These are phyloP conservation scores for Cucumis hystrix DNA, from an alignment of 306 rosid genomes.

Conservation along the genomic window DNA sequence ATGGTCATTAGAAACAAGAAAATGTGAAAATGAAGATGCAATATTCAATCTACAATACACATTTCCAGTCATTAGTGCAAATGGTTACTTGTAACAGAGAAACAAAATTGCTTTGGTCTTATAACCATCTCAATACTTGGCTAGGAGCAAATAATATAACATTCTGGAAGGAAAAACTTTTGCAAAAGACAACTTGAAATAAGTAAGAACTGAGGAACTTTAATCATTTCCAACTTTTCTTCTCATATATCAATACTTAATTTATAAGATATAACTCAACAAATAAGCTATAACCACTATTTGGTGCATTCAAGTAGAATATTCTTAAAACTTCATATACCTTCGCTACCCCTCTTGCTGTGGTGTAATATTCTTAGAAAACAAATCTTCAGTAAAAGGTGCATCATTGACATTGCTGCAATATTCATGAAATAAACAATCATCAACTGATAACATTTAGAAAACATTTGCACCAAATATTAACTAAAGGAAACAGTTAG, in stretches of 20 bases:
- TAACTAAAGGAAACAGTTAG: no score
- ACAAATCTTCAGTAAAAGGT: no score
- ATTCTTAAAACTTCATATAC: no score
- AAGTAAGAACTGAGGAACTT: neutral
- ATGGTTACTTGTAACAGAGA: neutral
- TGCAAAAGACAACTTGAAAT: neutral
- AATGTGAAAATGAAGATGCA: neutral
- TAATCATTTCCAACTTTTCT: neutral
- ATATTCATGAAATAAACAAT: no score
- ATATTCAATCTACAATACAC: neutral
- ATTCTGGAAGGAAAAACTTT: neutral
- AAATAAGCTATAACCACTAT: neutral
- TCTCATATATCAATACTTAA: neutral
- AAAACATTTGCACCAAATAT: no score
- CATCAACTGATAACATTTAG: no score
- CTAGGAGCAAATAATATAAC: neutral
- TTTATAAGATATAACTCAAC: neutral
- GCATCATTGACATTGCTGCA: no score
- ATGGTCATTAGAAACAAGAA: neutral
- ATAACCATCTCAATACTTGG: no score
- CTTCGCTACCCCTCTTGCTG: no score
- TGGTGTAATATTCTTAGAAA: no score
- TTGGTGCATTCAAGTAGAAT: neutral
- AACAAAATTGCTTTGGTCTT: neutral
- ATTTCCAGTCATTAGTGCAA: neutral